These are phyloP conservation scores for Sclerotinia borealis DNA, from an alignment of 2,329 filamentous ascomycete genomes.

Conservation along the genomic window DNA sequence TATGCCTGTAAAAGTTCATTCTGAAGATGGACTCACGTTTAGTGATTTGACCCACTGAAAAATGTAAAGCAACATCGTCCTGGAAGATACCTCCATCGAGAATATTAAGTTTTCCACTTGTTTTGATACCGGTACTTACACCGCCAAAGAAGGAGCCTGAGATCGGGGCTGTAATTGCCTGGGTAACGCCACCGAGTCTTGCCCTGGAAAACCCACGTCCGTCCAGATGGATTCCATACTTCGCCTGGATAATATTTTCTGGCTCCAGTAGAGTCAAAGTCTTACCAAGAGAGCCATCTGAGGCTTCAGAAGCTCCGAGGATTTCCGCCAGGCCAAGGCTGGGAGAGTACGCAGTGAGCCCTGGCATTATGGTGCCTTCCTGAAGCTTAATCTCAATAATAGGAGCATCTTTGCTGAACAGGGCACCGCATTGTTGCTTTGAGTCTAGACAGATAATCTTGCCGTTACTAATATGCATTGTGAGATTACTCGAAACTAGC, in stretches of 20 bases:
- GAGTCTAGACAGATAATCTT: slow-evolving; percentile 36
- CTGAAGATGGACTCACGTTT: slow-evolving; percentile 28
- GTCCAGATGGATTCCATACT: slow-evolving; percentile 38
- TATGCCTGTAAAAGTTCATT: background rate
- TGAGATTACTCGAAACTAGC: slow-evolving; percentile 24
- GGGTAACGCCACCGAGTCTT: slow-evolving; percentile 40
- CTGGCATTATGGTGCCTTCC: slow-evolving; percentile 44
- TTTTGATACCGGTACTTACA: slow-evolving; percentile 39
- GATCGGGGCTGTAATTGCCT: slow-evolving; percentile 37
- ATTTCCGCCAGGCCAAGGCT: slow-evolving; percentile 47
- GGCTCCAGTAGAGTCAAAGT: slow-evolving; percentile 26
- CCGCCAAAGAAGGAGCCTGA: slow-evolving; percentile 34
- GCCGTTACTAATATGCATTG: slow-evolving; percentile 38
- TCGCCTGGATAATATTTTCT: slow-evolving; percentile 34
- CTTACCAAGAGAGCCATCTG: slow-evolving; percentile 40
- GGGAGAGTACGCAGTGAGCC: slow-evolving; percentile 44
- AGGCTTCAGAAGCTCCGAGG: slow-evolving; percentile 37
- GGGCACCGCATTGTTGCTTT: slow-evolving; percentile 30
- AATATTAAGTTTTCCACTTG: slow-evolving; percentile 33
- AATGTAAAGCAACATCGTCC: slow-evolving; percentile 40
- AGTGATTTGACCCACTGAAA: slow-evolving; percentile 34
- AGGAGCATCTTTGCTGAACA: slow-evolving; percentile 21
- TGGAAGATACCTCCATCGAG: slow-evolving; percentile 39
- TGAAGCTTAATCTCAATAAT: slow-evolving; percentile 36
- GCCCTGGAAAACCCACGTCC: slow-evolving; percentile 38